A percentile compares a stretch with the other conserved stretches of the same genome.
Evolutionary conservation across 441 rosid genomes (phyloP).

Genomic region (Pelargonium cotyledonis): DNA sequence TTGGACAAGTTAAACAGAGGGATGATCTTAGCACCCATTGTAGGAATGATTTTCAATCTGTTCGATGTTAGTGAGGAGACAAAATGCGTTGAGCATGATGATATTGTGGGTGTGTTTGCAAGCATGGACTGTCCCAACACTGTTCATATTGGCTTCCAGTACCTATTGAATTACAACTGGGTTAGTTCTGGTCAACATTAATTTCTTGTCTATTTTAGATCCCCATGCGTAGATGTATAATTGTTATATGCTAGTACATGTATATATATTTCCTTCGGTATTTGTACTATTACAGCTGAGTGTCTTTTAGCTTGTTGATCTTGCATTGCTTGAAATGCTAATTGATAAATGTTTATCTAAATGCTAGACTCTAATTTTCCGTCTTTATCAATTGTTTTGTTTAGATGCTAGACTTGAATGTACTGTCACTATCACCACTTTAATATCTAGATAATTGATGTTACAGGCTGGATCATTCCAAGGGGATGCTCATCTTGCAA

Average conservation of each 20-base stretch:
- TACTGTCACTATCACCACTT: not conserved
- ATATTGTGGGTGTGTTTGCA: slow-evolving; percentile 67
- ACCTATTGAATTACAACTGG: slow-evolving; percentile 80
- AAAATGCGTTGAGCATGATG: slow-evolving; percentile 41
- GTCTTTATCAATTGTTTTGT: not conserved
- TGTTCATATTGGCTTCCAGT: slow-evolving; percentile 71
- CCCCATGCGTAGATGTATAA: not conserved
- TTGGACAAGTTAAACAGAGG: slow-evolving; percentile 72
- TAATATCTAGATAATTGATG: not conserved
- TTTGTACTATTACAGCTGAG: not conserved
- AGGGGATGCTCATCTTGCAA: slow-evolving; percentile 46
- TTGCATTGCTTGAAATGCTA: too few species aligned
- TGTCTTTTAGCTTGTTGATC: not conserved
- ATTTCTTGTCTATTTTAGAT: slow-evolving; percentile 7
- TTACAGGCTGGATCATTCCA: slow-evolving; percentile 59
- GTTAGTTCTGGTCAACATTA: slow-evolving; percentile 37
- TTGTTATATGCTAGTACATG: not conserved
- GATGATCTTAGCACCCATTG: slow-evolving; percentile 79
- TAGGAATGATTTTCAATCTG: slow-evolving; percentile 84
- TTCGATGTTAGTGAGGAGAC: slow-evolving; percentile 52
- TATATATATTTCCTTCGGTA: not conserved
- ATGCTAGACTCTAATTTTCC: too few species aligned
- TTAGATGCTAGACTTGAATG: not conserved
- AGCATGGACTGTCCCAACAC: slow-evolving; percentile 84
- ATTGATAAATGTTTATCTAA: too few species aligned